These are phyloP conservation scores for Sinapis alba DNA, from an alignment of 441 rosid genomes.

Conservation along the genomic window DNA sequence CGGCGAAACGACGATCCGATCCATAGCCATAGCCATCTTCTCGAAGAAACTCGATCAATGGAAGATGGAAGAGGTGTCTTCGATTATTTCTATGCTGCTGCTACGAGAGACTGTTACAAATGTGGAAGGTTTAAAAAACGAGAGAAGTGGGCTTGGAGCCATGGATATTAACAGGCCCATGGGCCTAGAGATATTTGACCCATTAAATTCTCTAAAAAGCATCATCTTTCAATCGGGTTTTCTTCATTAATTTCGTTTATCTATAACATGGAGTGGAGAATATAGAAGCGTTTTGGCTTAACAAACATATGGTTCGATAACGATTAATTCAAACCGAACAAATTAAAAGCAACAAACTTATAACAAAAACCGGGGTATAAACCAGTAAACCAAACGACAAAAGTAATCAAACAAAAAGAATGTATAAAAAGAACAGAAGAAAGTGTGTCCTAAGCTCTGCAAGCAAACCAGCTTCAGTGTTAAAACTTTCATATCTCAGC, in stretches of 20 bases:
- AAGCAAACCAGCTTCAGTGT: neutral
- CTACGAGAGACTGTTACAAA: constrained; percentile 14
- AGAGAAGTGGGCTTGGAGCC: constrained; percentile 22
- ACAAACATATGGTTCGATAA: neutral
- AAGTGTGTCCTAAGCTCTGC: neutral
- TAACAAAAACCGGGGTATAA: neutral
- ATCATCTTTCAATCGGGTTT: neutral
- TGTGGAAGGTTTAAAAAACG: neutral
- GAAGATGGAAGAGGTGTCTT: neutral
- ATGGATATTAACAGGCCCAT: neutral
- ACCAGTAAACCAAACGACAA: neutral
- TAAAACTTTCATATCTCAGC: neutral
- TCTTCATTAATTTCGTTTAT: neutral
- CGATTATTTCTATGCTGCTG: constrained; percentile 36
- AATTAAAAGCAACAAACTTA: neutral
- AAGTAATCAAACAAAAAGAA: neutral
- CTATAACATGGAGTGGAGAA: neutral
- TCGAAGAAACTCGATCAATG: neutral
- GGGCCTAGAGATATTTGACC: neutral
- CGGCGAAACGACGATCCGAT: constrained; percentile 31
- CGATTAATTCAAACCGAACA: neutral
- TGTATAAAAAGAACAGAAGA: neutral
- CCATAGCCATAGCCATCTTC: constrained; percentile 45
- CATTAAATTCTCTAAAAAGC: neutral
- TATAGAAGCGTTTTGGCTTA: neutral